phyloP scores from a whole-genome alignment of 352 stramenopile genomes.

The Thalassiosira delicatula region DNA sequence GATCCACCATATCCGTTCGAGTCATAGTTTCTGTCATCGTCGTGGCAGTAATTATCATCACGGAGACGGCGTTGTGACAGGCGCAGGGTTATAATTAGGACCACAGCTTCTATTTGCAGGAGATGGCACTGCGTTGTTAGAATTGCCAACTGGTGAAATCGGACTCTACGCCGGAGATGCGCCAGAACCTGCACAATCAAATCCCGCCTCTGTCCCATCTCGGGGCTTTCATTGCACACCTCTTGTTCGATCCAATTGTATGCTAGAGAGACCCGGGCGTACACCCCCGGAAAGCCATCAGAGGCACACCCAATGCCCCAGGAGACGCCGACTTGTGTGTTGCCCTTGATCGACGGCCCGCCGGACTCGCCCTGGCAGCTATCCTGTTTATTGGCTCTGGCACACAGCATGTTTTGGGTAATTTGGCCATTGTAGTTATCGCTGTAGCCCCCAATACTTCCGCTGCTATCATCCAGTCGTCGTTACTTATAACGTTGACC shows the following conservation, averaged over 20 bases:
- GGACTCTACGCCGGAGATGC: too few relatives aligned
- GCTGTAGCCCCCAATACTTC: constrained; percentile 1
- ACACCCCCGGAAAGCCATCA: constrained; percentile 41
- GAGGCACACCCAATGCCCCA: constrained; percentile 70
- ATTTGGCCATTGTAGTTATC: constrained; percentile 65
- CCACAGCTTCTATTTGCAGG: not conserved
- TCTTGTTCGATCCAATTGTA: constrained; percentile 36
- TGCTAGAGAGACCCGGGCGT: constrained; percentile 24
- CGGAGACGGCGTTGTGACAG: too few relatives aligned
- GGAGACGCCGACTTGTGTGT: constrained; percentile 72
- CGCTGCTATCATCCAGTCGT: constrained; percentile 57
- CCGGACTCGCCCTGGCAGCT: constrained; percentile 56
- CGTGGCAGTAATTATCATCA: too few relatives aligned
- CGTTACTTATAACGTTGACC: constrained; percentile 65
- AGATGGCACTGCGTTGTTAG: not conserved
- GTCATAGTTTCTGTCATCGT: too few relatives aligned
- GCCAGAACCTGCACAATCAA: not conserved
- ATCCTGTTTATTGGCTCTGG: constrained; percentile 50
- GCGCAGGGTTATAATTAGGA: too few relatives aligned
- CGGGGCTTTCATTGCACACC: constrained; percentile 12
- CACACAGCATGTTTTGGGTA: constrained; percentile 68
- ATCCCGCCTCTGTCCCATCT: not conserved
- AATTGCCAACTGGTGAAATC: not conserved
- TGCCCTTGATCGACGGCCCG: constrained; percentile 53
- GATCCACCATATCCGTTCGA: too few relatives aligned